Percentiles rank a stretch among this genome's conserved stretches.
These are phyloP conservation scores for Komagataella populi DNA, from an alignment of 805 yeast genomes.

Conservation along the genomic window DNA sequence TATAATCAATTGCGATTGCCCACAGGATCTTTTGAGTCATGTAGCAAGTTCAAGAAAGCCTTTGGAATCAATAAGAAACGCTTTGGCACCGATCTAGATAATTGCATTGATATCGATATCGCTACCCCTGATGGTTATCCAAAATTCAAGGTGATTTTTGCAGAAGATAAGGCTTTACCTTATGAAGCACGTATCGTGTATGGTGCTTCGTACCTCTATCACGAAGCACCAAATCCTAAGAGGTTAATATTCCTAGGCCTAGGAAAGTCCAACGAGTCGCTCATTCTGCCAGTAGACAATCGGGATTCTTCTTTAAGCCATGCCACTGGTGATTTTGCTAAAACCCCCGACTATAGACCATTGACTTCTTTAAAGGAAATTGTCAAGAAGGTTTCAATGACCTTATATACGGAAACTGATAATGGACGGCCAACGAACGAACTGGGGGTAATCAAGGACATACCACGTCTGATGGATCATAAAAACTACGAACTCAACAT, in stretches of 20 bases:
- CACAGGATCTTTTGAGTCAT: conserved; percentile 2
- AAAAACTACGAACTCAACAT: not conserved
- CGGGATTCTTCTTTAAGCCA: not conserved
- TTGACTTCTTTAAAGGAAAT: not conserved
- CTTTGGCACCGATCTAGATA: not conserved
- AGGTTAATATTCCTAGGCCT: conserved; percentile 19
- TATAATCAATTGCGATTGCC: conserved; percentile 1
- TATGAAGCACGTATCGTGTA: conserved; percentile 17
- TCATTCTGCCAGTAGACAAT: conserved; percentile 11
- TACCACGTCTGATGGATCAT: not conserved
- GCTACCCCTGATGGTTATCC: conserved; percentile 3
- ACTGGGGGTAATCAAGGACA: not conserved
- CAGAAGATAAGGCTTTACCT: conserved; percentile 12
- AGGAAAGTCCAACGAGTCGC: conserved; percentile 9
- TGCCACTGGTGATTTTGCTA: not conserved
- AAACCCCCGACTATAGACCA: not conserved
- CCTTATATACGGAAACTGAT: not conserved
- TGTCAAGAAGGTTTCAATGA: not conserved
- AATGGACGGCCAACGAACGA: not conserved
- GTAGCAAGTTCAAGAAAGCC: conserved; percentile 7
- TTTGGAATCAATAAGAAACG: conserved; percentile 2
- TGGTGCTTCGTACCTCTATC: conserved; percentile 21
- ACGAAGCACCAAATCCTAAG: conserved; percentile 18
- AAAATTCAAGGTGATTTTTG: conserved; percentile 12
- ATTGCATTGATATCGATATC: conserved; percentile 2